Evolutionary conservation across 306 rosid genomes (phyloP), one percentile per base, ranked within the genome.

Genomic region (Abrus precatorius): DNA sequence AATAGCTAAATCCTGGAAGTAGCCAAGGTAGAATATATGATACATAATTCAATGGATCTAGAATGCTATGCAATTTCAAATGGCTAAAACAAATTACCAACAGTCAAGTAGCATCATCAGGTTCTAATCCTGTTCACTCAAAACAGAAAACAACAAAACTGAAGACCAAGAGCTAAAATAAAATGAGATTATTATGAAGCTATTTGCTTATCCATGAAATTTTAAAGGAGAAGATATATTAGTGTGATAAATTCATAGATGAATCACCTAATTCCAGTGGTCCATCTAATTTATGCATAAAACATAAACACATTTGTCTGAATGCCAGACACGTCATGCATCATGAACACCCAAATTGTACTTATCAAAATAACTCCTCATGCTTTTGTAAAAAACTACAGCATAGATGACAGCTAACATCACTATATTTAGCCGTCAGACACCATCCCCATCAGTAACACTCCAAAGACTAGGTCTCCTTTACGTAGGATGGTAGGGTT

Each of bases 1-100:
- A 83, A 94, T 91, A 40, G 98, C 98, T 74, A 94, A 76, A 85
- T 94, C 98, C 98, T 94, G 86, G 28, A 75, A 48, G 63, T 57
- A 72, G 80, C 43, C 75, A 75, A 47, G 54, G 83, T 1, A 84
- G 75, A 55, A 69, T 41, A 79, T 53, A 52, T 65, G 14, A 71
- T 33, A 63, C n/a, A 64, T 5, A 64, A 71, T 34, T 72, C 50
- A 52, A 71, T 34, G 60, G n/a, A 84, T 40, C 60, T 13, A 66
- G 36, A 52, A n/a, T 76, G 54, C 11, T 3, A 81, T 28, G 28
- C 29, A 62, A 52, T 69, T 54, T 55, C 54, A 33, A 8, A 61
- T 67, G 20, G 28, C n/a, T 38, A 32, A 9, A 38, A 50, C 30
- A 33, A 20, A 41, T 62, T 53, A 69, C 56, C 32, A 63, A 36